Base-by-base conservation (phyloP, 1,284 basidiomycete genomes). In the Tilletiopsis washingtonensis region DNA sequence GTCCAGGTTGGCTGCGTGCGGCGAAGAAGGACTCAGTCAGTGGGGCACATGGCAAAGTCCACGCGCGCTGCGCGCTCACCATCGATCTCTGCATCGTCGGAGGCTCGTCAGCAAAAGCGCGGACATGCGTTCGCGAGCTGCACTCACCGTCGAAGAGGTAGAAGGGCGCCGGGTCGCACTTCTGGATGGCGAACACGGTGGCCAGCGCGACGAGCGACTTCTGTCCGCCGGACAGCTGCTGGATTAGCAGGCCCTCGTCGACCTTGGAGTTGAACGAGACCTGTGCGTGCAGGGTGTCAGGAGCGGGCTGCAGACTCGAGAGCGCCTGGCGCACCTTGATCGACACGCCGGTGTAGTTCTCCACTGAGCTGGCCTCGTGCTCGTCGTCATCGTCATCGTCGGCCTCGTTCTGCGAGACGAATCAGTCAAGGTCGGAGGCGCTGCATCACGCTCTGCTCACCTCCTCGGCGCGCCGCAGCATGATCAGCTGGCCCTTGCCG, bases 231-330 rank as follows among this genome's bases (percentile, higher is more conserved):
- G 91, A 96, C 4, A 99, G 76, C 73, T 99, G 94, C 72, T 94
- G 90, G 64, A 99, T 94, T 47, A 89, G 82, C 54, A 96, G 78
- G 0, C 93, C 93, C 75, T 97, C 93, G 71, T 97, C 91, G 11
- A 86, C 84, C 75, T 96, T 96, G 2, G 90, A 94, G 76, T 97
- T 96, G 81, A 99, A 99, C 1, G 91, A 96, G 3, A 98, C 91
- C n/a, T n/a, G n/a, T n/a, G n/a, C n/a, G n/a, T n/a, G n/a, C n/a
- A n/a, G n/a, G n/a, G n/a, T n/a, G n/a, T n/a, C n/a, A n/a, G n/a
- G n/a, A n/a, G n/a, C n/a, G n/a, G n/a, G n/a, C n/a, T n/a, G n/a
- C n/a, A n/a, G n/a, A n/a, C n/a, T n/a, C n/a, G n/a, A n/a, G n/a
- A n/a, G n/a, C n/a, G n/a, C n/a, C n/a, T n/a, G n/a, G n/a, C n/a